A percentile compares a stretch with the other conserved stretches of the same genome.
Evolutionary conservation across 305 asterid genomes (phyloP).

Genomic region (Solanum aculeatissimum): DNA sequence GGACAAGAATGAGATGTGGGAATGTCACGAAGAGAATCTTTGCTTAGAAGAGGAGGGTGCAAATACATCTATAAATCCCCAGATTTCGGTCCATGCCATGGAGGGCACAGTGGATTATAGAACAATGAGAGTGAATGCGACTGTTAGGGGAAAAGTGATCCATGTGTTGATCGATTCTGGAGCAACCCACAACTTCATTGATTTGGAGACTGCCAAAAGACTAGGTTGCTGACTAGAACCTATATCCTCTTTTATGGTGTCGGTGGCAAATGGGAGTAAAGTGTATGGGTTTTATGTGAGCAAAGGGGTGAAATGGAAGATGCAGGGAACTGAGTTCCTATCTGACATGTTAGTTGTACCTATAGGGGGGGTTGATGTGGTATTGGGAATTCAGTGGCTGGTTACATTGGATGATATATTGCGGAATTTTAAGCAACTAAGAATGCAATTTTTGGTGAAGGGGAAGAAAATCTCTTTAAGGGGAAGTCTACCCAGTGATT

Average conservation of each 20-base stretch:
- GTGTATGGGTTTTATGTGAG: neutral
- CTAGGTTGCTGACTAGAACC: neutral
- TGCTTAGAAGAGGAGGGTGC: neutral
- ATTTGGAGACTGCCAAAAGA: neutral
- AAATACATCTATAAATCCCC: neutral
- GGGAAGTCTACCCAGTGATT: neutral
- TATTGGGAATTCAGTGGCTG: neutral
- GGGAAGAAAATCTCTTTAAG: neutral
- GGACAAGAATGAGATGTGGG: neutral
- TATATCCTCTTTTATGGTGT: neutral
- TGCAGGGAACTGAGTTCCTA: neutral
- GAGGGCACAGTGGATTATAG: neutral
- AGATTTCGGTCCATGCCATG: neutral
- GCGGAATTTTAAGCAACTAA: neutral
- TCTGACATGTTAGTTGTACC: neutral
- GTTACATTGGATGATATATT: neutral
- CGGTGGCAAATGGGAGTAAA: neutral
- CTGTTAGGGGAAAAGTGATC: neutral
- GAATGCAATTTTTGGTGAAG: neutral
- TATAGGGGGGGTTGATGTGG: neutral
- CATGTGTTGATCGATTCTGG: neutral
- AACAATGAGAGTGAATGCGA: neutral
- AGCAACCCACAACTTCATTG: neutral
- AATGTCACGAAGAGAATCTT: too few species aligned
- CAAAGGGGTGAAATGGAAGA: neutral